Evolutionary conservation across 148 eudicot genomes (phyloP).

Genomic region (Arbutus unedo): DNA sequence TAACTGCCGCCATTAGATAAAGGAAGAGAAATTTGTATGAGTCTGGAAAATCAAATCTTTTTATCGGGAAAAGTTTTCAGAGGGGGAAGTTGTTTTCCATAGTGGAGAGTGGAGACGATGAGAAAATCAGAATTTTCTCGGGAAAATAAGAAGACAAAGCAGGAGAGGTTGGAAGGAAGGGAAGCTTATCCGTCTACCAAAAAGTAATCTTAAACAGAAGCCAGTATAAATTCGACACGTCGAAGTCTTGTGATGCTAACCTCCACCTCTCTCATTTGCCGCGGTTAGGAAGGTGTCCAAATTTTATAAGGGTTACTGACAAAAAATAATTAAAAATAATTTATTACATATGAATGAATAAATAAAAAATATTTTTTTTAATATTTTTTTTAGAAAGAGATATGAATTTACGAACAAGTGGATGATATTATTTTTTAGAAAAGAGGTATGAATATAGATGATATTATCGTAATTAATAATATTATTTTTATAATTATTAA

Average conservation of each 20-base stretch:
- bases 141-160: not conserved
- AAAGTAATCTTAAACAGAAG: not conserved
- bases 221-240: constrained; percentile 1
- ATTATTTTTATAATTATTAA: too few relatives aligned
- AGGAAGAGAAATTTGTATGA: not conserved
- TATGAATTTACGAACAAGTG: too few relatives aligned
- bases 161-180: not conserved
- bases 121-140: not conserved
- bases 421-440: too few relatives aligned
- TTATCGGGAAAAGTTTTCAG: constrained; percentile 2
- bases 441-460: too few relatives aligned
- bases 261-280: not conserved
- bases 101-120: not conserved
- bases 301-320: too few relatives aligned
- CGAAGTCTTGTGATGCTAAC: not conserved
- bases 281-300: too few relatives aligned
- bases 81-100: constrained; percentile 12
- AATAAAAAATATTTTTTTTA: too few relatives aligned
- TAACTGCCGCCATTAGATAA: constrained; percentile 54
- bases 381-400: too few relatives aligned
- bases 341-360: too few relatives aligned
- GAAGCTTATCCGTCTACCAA: constrained; percentile 12
- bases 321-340: too few relatives aligned
- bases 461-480: too few relatives aligned
- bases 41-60: not conserved